Evolutionary conservation across 495 filamentous ascomycete genomes (phyloP), one percentile per base, ranked within the genome.

Genomic region (Aspergillus bridgeri): DNA sequence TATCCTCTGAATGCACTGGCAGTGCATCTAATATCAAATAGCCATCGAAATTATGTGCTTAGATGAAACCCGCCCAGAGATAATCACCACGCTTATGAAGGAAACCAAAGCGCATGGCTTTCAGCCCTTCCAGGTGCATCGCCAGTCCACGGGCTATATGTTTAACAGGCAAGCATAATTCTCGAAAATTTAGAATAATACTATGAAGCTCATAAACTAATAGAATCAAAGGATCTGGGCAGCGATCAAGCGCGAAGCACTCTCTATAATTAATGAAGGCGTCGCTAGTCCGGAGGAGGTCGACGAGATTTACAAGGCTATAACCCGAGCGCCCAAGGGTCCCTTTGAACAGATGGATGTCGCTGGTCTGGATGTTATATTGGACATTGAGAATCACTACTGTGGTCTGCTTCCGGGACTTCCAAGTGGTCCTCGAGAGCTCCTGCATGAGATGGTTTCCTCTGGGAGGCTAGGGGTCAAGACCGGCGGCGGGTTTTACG

Each of bases 31-130:
- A 4, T 47, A 33, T 11, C n/a, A 5, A 43, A 8, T 44, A 73
- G 73, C 69, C 1, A 70, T 76, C 52, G 73, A 76, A 53, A 67
- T 76, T 18, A 76, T 76, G 73, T 72, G 72, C n/a, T 56, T 60
- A 48, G 48, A 63, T 2, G 44, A 68, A 19, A 75, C 69, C 17
- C 52, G 68, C n/a, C 65, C 66, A 0, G 18, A 48, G 5, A 56
- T 72, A 17, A 67, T 76, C 29, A 42, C 64, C 0, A 53, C 61
- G 0, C 51, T 76, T 8, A 42, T 72, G 47, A 49, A 60, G 6
- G 56, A 67, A 56, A 67, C 62, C 49, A 57, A 59, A 53, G 48
- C 58, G 3, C 72, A 76, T 42, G 72, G 73, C 0, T 76, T 76
- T 63, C 60, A 51, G 0, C 73, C 73, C 9, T 76, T 72, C 52